These are phyloP conservation scores for Ensete glaucum DNA, from an alignment of 176 grass and related monocot species.

Conservation along the genomic window DNA sequence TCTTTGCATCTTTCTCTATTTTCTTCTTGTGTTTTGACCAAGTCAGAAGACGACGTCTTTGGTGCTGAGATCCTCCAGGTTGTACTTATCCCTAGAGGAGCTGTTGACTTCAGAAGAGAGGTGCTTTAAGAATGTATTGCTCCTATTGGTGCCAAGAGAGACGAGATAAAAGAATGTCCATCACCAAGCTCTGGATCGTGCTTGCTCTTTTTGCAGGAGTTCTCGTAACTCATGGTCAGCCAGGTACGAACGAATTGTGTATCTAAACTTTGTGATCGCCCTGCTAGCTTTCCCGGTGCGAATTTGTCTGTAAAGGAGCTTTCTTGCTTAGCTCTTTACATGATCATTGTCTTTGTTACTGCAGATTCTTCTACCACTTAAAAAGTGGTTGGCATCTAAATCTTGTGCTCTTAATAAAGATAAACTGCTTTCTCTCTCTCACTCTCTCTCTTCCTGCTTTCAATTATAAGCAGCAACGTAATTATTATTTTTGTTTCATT, in stretches of 20 bases:
- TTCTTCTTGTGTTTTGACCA: not conserved
- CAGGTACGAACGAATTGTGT: not conserved
- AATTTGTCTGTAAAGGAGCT: too few species aligned
- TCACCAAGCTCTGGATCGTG: not conserved
- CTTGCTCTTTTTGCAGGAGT: not conserved
- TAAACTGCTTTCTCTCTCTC: too few species aligned
- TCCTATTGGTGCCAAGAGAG: not conserved
- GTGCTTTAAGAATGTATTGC: not conserved
- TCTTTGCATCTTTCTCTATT: not conserved
- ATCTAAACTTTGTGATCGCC: not conserved
- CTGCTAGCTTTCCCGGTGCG: not conserved
- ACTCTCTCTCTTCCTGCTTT: too few species aligned
- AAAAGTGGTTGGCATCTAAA: too few species aligned
- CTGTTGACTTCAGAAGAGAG: not conserved
- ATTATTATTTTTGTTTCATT: too few species aligned
- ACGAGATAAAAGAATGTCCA: not conserved
- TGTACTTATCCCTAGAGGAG: not conserved
- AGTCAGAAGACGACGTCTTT: not conserved
- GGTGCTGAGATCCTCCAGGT: not conserved
- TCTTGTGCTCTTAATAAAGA: too few species aligned
- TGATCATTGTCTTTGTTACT: too few species aligned
- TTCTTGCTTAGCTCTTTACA: too few species aligned
- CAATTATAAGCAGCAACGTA: too few species aligned
- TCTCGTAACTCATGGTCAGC: not conserved
- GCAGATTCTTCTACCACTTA: too few species aligned